Conservation (phyloP, 768 basidiomycete species). For the Mycena amicta region DNA sequence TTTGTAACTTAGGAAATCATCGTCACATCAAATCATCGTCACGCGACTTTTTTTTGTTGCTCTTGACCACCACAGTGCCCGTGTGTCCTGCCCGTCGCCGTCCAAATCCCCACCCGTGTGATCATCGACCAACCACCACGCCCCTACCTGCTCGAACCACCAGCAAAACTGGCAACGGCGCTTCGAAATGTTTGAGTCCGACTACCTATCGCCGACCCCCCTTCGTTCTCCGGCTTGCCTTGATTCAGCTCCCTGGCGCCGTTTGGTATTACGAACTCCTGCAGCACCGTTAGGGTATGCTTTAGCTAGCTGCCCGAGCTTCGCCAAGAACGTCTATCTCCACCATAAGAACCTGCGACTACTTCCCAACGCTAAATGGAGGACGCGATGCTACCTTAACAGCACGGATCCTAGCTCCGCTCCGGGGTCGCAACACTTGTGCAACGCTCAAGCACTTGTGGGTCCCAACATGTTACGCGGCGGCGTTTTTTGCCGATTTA, state of each 20-base stretch:
- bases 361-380: not conserved
- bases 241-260: not conserved
- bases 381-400: no score
- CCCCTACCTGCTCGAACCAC: no score
- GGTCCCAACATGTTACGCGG: not conserved
- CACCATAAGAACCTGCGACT: not conserved
- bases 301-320: not conserved
- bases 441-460: not conserved
- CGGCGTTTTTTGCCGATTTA: not conserved
- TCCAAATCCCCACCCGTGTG: not conserved
- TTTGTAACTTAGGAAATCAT: no score
- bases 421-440: not conserved
- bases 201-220: not conserved
- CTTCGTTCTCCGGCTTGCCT: not conserved
- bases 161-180: no score
- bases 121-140: not conserved
- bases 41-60: not conserved
- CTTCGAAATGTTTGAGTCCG: no score
- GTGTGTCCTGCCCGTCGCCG: no score
- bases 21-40: not conserved
- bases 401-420: not conserved
- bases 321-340: not conserved
- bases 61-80: not conserved
- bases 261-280: not conserved
- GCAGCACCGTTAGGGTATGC: no score